Evolutionary conservation across 139 green algal genomes (phyloP).

Genomic region (Coelastrella sp.): DNA sequence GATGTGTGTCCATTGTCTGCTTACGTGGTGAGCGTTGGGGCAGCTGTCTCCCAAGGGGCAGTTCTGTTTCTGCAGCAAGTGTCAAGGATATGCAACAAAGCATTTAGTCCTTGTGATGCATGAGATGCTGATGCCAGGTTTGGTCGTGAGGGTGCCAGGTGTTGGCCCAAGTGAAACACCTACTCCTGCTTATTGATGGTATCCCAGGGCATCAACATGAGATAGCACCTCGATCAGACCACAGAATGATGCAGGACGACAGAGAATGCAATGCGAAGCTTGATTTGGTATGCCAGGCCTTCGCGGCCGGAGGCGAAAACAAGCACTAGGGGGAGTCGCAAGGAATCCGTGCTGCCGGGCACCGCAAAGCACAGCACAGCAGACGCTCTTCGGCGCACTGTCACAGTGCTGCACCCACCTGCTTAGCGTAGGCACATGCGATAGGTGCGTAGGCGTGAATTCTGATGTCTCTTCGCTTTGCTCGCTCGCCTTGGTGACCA

Average conservation of each 20-base stretch:
- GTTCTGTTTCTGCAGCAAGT: neutral
- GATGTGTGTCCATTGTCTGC: no score
- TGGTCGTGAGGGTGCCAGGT: neutral
- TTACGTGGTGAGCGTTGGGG: slow-evolving; percentile 11
- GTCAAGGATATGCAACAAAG: neutral
- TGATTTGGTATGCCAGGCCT: no score
- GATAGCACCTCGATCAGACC: no score
- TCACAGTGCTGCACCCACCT: neutral
- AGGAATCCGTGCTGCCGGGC: neutral
- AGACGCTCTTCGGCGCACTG: neutral
- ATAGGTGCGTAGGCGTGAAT: slow-evolving; percentile 14
- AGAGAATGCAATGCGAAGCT: no score
- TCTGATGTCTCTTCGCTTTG: neutral
- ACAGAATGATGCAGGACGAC: no score
- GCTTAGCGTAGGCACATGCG: slow-evolving; percentile 14
- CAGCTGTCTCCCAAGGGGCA: neutral
- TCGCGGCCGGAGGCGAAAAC: no score
- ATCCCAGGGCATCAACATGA: no score
- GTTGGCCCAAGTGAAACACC: no score
- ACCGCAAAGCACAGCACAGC: no score
- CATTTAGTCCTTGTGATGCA: no score
- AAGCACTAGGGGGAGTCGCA: neutral
- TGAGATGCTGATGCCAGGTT: neutral
- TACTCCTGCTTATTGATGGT: no score
- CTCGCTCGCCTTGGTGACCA: slow-evolving; percentile 20